Percentiles rank a stretch among this genome's conserved stretches.
These are phyloP conservation scores for Macrocybe gigantea DNA, from an alignment of 768 basidiomycete genomes.

Conservation along the genomic window DNA sequence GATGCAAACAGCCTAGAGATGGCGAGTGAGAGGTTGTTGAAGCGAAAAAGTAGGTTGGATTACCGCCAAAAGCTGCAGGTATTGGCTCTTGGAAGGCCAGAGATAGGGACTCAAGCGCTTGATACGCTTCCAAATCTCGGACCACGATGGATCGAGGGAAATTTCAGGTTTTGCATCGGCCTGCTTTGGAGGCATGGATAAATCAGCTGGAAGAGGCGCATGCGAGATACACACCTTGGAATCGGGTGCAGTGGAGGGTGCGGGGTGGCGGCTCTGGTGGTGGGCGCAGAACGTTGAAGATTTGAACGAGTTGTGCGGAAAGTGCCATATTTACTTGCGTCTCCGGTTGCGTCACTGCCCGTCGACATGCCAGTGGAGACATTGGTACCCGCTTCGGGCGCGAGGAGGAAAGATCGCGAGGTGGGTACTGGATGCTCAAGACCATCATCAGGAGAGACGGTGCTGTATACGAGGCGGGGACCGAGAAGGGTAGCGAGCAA, in stretches of 20 bases:
- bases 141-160: constrained; percentile 62
- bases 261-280: constrained; percentile 49
- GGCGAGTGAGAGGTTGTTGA: background rate
- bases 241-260: constrained; percentile 33
- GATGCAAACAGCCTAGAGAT: constrained; percentile 55
- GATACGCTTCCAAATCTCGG: constrained; percentile 61
- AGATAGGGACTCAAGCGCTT: constrained; percentile 70
- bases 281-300: constrained; percentile 45
- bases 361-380: constrained; percentile 49
- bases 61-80: constrained; percentile 68
- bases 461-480: constrained; percentile 61
- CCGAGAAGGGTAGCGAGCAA: constrained; percentile 55
- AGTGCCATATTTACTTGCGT: constrained; percentile 69
- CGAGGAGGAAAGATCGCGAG: constrained; percentile 49
- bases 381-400: constrained; percentile 37
- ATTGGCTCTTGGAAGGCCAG: constrained; percentile 68
- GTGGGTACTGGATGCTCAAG: constrained; percentile 34
- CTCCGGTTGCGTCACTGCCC: constrained; percentile 30
- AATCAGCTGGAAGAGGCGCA: background rate
- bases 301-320: constrained; percentile 51
- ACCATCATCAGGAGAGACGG: constrained; percentile 37
- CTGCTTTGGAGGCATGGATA: constrained; percentile 17
- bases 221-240: constrained; percentile 24
- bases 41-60: constrained; percentile 14
- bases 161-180: constrained; percentile 43